These are phyloP conservation scores for Orbilia quercus DNA, from an alignment of 2,329 filamentous ascomycete species.

Conservation along the genomic window DNA sequence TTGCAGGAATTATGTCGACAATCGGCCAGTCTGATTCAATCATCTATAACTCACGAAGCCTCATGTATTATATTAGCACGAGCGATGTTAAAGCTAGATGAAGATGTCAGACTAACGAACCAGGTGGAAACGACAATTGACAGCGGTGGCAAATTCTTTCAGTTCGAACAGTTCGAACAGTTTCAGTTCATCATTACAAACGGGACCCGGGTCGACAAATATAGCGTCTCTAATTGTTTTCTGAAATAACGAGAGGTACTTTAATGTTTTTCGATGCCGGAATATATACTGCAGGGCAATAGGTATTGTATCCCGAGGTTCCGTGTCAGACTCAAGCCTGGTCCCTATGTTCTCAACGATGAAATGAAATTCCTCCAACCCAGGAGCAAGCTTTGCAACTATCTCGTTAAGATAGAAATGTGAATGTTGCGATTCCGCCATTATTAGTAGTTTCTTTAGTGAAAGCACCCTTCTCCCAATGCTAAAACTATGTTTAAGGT, in stretches of 20 bases:
- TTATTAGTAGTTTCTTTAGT: conserved; percentile 27
- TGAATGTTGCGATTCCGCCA: background rate
- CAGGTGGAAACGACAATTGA: conserved; percentile 25
- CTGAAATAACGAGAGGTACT: conserved; percentile 28
- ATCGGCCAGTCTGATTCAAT: conserved; percentile 17
- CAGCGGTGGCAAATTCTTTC: conserved; percentile 22
- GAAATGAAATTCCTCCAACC: conserved; percentile 28
- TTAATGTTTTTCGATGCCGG: conserved; percentile 18
- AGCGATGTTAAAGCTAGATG: background rate
- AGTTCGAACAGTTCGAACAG: conserved; percentile 19
- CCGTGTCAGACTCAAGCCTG: background rate
- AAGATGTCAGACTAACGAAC: background rate
- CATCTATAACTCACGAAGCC: conserved; percentile 4
- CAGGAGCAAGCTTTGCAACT: conserved; percentile 15
- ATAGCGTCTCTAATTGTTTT: conserved; percentile 3
- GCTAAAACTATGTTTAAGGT: background rate
- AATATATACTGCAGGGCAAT: conserved; percentile 19
- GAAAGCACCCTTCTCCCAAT: background rate
- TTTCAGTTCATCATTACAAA: conserved; percentile 25
- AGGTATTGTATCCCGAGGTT: conserved; percentile 23
- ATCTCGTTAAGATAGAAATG: conserved; percentile 22
- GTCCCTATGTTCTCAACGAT: conserved; percentile 17
- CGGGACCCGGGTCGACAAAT: conserved; percentile 11
- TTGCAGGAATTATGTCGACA: conserved; percentile 27
- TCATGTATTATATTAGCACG: background rate